phyloP scores from a whole-genome alignment of 371 early-diverging fungal species.

The Mortierella sp. region DNA sequence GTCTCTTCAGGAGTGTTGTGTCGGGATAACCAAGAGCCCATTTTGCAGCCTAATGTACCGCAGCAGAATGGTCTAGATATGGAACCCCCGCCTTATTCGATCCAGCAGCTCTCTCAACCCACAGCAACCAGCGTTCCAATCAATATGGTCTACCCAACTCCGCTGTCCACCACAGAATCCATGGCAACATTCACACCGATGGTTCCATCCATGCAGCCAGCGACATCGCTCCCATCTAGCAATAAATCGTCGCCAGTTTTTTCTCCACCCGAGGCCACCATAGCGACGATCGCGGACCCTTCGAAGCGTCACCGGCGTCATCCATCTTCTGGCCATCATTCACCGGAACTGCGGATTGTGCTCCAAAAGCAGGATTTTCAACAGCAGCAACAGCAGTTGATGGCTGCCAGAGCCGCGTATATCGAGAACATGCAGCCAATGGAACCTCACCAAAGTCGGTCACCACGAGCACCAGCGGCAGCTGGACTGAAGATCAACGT shows the following conservation, averaged over 20 bases:
- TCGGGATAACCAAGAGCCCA: slow-evolving; percentile 28
- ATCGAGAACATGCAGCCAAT: slow-evolving; percentile 20
- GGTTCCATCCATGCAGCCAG: slow-evolving; percentile 50
- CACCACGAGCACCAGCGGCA: slow-evolving; percentile 29
- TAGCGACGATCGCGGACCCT: slow-evolving; percentile 7
- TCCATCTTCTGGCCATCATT: slow-evolving; percentile 51
- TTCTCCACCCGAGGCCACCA: slow-evolving; percentile 19
- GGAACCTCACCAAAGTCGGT: slow-evolving; percentile 46
- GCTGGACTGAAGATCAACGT: slow-evolving; percentile 48
- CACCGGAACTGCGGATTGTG: slow-evolving; percentile 44
- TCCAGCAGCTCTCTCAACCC: slow-evolving; percentile 16
- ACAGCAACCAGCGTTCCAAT: slow-evolving; percentile 1
- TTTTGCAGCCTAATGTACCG: slow-evolving; percentile 8
- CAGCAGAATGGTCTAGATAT: slow-evolving; percentile 17
- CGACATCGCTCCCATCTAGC: slow-evolving; percentile 36
- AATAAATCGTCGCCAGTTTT: slow-evolving; percentile 28
- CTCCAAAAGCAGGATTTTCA: slow-evolving; percentile 40
- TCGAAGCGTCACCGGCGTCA: slow-evolving; percentile 47
- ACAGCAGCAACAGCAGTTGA: slow-evolving; percentile 45
- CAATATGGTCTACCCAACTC: slow-evolving; percentile 28
- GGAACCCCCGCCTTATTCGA: slow-evolving; percentile 11
- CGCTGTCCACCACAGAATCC: slow-evolving; percentile 32
- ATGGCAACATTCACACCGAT: slow-evolving; percentile 36
- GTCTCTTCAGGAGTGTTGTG: slow-evolving; percentile 10
- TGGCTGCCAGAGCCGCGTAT: slow-evolving; percentile 33